phyloP scores from a whole-genome alignment of 2,329 filamentous ascomycete species.

The Fusarium sp. region DNA sequence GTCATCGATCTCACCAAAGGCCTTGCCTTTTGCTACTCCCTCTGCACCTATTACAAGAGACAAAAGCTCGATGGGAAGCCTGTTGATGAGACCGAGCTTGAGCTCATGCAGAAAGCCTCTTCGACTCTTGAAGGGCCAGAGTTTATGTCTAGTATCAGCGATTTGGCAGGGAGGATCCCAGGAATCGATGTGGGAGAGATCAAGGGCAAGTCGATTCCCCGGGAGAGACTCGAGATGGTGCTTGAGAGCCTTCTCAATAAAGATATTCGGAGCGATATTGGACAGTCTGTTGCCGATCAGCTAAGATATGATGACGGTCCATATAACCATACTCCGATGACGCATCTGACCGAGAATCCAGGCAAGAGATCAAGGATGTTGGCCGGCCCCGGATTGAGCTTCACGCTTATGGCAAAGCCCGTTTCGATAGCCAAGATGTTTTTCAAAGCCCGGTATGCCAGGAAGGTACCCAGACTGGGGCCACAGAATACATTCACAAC shows the following conservation, averaged over 20 bases:
- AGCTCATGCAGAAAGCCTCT: accelerated
- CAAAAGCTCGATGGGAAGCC: not conserved
- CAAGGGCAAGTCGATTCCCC: too few relatives aligned
- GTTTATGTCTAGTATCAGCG: too few relatives aligned
- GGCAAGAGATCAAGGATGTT: accelerated
- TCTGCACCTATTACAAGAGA: not conserved
- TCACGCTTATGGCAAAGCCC: accelerated
- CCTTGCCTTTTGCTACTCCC: not conserved
- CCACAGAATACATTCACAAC: accelerated
- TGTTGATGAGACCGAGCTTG: accelerated
- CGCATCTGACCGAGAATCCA: too few relatives aligned
- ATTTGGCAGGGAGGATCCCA: too few relatives aligned
- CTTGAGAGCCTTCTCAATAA: too few relatives aligned
- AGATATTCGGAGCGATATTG: too few relatives aligned
- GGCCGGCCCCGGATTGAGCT: accelerated
- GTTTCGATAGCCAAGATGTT: too few relatives aligned
- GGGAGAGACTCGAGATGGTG: too few relatives aligned
- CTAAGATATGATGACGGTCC: too few relatives aligned
- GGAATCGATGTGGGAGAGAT: accelerated
- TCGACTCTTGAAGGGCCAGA: accelerated
- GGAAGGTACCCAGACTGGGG: accelerated
- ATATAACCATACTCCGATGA: too few relatives aligned
- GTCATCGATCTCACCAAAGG: not conserved
- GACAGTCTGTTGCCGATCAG: too few relatives aligned
- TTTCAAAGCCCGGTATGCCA: too few relatives aligned